Base-by-base conservation (phyloP, 352 stramenopile genomes). In the Phytophthora kernoviae region DNA sequence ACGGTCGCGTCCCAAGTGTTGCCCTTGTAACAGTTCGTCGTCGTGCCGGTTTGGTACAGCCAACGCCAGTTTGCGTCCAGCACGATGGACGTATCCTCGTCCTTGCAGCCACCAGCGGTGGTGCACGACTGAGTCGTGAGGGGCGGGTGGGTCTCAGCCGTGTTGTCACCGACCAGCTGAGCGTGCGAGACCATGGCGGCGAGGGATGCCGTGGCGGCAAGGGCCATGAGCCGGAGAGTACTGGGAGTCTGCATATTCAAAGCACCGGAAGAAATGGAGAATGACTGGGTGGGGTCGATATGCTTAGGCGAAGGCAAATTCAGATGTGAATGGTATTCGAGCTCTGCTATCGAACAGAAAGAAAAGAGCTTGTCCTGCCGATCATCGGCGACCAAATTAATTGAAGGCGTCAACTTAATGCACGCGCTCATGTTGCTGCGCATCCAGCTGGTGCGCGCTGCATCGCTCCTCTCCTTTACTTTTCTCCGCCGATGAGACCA, bases 1-100 rank as follows among this genome's bases (percentile, higher is more conserved):
- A 76, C 43, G 46, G 48, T 22, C 6, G 40, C 36, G 33, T 79
- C 53, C 66, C 66, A 79, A 18, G 24, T n/a, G 54, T 69, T 74
- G 41, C 62, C 70, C 9, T 40, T 66, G 69, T 78, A 81, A 14
- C 37, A 43, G 37, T 43, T 43, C 14, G 37, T 43, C 14, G 37
- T 21, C 54, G 67, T 74, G 60, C 73, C 74, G 14, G 34, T 65
- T n/a, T 74, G 66, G 57, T 76, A 63, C 22, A 74, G 52, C 72
- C 68, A 77, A 39, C 72, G 68, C 68, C 72, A 76, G 61, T 81
- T 78, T 18, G 68, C 64, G 40, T 81, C 72, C 7, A 81, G 58
- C 40, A 81, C 72, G 57, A 81, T 58, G 55, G 67, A 74, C 33
- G 63, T 78, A 1, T 43, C n/a, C 27, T 68, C 52, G 22, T 53